These are phyloP conservation scores for Pyricularia sp. DNA, from an alignment of 2,329 filamentous ascomycete genomes.

Conservation along the genomic window DNA sequence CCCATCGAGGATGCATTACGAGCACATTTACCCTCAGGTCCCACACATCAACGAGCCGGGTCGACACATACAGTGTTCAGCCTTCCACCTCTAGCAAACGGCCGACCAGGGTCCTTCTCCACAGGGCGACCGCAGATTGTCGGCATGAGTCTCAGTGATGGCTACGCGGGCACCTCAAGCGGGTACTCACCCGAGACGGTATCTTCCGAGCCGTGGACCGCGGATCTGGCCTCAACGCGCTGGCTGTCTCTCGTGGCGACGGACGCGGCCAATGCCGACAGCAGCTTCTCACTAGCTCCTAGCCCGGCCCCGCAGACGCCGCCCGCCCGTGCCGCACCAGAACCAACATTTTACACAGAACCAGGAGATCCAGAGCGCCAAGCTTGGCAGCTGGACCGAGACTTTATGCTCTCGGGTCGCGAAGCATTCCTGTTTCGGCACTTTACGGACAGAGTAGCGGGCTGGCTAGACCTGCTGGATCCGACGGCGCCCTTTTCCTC, in stretches of 20 bases:
- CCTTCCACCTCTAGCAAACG: background rate
- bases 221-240: slow-evolving; percentile 19
- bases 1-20: background rate
- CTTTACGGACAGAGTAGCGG: slow-evolving; percentile 16
- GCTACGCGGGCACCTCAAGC: background rate
- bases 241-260: slow-evolving; percentile 21
- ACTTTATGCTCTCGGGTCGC: slow-evolving; percentile 14
- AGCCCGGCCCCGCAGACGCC: slow-evolving; percentile 6
- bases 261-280: slow-evolving; percentile 22
- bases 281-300: slow-evolving; percentile 14
- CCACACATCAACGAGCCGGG: background rate
- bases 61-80: background rate
- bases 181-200: background rate
- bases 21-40: background rate
- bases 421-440: slow-evolving; percentile 19
- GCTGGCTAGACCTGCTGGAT: slow-evolving; percentile 42
- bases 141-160: background rate
- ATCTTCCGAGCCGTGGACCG: slow-evolving; percentile 2
- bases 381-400: slow-evolving; percentile 14
- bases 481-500: slow-evolving; percentile 93
- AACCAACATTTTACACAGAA: slow-evolving; percentile 11
- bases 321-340: slow-evolving; percentile 11
- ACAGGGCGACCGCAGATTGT: background rate
- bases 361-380: background rate
- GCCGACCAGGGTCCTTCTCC: background rate